Evolutionary conservation across 371 early-diverging fungal species (phyloP), one percentile per base, ranked within the genome.

Genomic region (Apophysomyces elegans): DNA sequence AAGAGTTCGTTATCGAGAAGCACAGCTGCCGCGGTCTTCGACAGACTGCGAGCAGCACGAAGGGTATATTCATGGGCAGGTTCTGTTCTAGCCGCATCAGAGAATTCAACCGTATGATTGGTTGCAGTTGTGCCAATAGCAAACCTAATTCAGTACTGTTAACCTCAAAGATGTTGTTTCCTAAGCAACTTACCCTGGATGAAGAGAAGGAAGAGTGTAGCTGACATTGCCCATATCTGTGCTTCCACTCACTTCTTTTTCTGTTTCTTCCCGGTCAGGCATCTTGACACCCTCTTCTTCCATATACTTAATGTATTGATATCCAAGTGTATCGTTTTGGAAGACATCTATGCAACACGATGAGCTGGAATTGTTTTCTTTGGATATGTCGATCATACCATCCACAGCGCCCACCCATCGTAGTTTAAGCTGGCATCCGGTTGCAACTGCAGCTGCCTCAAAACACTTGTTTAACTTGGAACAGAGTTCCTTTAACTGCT

Each of bases 361-460:
- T 36, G 13, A 38, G 61, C 56, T 38, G 32, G 32, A 26, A 26
- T 41, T 38, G 35, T 45, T 63, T 54, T 37, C 43, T 43, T 26
- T 63, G 7, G 13, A 41, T 21, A 36, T 38, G 5, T 13, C 37
- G 21, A 36, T 45, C 43, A 2, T 76, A 70, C 93, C 94, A 61
- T 92, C 94, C 67, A 84, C 90, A 37, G 91, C 87, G 59, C 96
- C 96, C 7, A 94, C 92, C 92, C 96, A 95, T 75, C 81, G 82
- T 18, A 79, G 76, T 16, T 92, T 83, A 62, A 76, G 77, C n/a
- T 81, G 80, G 61, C 89, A 88, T 12, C 90, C 90, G 0, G 88
- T 87, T 8, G 89, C 82, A n/a, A 70, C 61, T 14, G 88, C 89
- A 8, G 87, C 87, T 2, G 85, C 84, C 54, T 81, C 73, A 67